phyloP scores from a whole-genome alignment of 2,329 filamentous ascomycete species.

The Pseudogymnoascus destructans region DNA sequence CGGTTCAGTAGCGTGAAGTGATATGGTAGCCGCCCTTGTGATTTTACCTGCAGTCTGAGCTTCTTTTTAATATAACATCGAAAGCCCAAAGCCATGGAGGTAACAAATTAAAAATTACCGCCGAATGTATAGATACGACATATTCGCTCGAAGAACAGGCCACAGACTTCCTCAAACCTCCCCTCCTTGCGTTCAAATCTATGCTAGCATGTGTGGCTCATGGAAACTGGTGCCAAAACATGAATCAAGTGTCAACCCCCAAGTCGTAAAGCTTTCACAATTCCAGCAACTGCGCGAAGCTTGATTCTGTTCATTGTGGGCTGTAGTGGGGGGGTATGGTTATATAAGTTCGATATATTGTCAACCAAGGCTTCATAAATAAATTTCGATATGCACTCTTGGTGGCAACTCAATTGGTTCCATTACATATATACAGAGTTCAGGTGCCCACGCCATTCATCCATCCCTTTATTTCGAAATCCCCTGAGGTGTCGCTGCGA shows the following conservation, averaged over 20 bases:
- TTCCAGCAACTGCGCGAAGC: not conserved
- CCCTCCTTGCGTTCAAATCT: not conserved
- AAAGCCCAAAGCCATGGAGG: too few relatives aligned
- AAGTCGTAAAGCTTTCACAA: not conserved
- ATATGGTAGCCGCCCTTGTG: too few relatives aligned
- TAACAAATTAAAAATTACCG: too few relatives aligned
- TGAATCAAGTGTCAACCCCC: not conserved
- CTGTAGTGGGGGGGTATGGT: not conserved
- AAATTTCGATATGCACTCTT: not conserved
- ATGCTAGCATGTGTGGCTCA: not conserved
- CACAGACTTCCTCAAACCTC: not conserved
- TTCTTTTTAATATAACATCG: too few relatives aligned
- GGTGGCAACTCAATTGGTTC: slow-evolving; percentile 5
- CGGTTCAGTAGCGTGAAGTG: too few relatives aligned
- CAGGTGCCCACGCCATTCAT: not conserved
- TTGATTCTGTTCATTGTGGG: not conserved
- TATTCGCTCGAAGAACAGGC: not conserved
- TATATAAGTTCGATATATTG: slow-evolving; percentile 3
- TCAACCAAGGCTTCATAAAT: slow-evolving; percentile 3
- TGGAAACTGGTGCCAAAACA: not conserved
- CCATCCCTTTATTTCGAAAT: slow-evolving; percentile 6
- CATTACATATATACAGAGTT: slow-evolving; percentile 10
- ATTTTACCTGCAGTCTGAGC: too few relatives aligned
- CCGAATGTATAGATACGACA: not conserved
- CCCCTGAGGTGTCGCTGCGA: slow-evolving; percentile 50